A percentile compares a stretch with the other conserved stretches of the same genome.
These are phyloP conservation scores for Sclerotinia subarctica DNA, from an alignment of 2,329 filamentous ascomycete genomes.

Conservation along the genomic window DNA sequence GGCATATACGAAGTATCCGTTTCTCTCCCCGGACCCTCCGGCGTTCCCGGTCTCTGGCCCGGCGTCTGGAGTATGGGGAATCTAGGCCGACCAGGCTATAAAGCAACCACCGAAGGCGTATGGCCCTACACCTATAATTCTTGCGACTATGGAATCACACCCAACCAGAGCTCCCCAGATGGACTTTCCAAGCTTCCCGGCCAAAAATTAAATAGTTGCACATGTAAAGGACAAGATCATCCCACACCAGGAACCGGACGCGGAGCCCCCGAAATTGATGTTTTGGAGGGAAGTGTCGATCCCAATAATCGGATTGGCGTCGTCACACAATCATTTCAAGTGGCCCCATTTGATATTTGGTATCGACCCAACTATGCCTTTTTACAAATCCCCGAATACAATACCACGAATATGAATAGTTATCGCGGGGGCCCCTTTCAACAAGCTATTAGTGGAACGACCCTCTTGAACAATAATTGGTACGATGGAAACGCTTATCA, in stretches of 20 bases:
- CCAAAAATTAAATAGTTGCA: conserved; percentile 65
- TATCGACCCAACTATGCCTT: conserved; percentile 53
- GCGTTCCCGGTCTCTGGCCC: conserved; percentile 50
- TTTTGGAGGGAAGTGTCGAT: conserved; percentile 57
- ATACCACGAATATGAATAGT: conserved; percentile 48
- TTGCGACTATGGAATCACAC: conserved; percentile 63
- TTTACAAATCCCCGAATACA: conserved; percentile 49
- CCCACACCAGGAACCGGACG: conserved; percentile 62
- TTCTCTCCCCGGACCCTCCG: conserved; percentile 50
- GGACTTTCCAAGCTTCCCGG: conserved; percentile 65
- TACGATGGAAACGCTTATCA: conserved; percentile 53
- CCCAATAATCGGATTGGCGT: conserved; percentile 38
- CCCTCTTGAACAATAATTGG: conserved; percentile 53
- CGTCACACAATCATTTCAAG: conserved; percentile 41
- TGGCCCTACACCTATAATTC: conserved; percentile 54
- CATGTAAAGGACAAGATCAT: conserved; percentile 61
- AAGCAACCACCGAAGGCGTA: conserved; percentile 50
- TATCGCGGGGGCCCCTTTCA: conserved; percentile 55
- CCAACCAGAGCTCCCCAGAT: conserved; percentile 64
- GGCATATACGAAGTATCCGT: conserved; percentile 52
- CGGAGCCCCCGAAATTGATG: conserved; percentile 68
- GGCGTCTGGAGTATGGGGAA: conserved; percentile 55
- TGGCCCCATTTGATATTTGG: conserved; percentile 43
- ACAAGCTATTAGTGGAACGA: conserved; percentile 54
- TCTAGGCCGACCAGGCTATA: conserved; percentile 50